These are phyloP conservation scores for Apophysomyces ossiformis DNA, from an alignment of 371 early-diverging fungal genomes.

Conservation along the genomic window DNA sequence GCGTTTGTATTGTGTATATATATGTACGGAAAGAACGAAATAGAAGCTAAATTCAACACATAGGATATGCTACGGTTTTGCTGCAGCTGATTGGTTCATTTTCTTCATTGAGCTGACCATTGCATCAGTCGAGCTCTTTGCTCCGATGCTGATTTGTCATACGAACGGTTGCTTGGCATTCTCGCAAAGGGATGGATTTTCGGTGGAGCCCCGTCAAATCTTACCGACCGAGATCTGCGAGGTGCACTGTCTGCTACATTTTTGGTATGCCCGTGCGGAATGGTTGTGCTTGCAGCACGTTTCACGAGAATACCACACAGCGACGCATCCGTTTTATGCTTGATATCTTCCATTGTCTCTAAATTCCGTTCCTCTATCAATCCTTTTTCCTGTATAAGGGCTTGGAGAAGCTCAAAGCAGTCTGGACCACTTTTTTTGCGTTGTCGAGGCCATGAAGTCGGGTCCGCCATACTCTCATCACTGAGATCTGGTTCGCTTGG, in stretches of 20 bases:
- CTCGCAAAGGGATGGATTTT: neutral
- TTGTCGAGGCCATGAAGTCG: neutral
- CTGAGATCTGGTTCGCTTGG: neutral
- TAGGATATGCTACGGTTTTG: too few relatives aligned
- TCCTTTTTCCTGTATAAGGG: neutral
- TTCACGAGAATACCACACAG: slow-evolving; percentile 1
- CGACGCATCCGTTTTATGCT: neutral
- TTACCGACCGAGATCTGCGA: slow-evolving; percentile 14
- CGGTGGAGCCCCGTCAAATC: slow-evolving; percentile 9
- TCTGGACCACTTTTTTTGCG: neutral
- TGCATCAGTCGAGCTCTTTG: neutral
- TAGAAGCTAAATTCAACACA: neutral
- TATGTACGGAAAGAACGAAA: neutral
- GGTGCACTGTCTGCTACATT: neutral
- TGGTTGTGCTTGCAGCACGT: neutral
- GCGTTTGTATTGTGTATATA: neutral
- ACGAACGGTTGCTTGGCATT: neutral
- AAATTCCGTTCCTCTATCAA: neutral
- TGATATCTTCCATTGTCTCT: neutral
- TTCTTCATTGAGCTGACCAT: neutral
- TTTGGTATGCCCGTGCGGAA: neutral
- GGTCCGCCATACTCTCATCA: neutral
- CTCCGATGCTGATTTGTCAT: neutral
- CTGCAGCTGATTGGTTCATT: neutral
- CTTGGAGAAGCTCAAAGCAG: neutral